Percentiles rank a stretch among this genome's conserved stretches.
Evolutionary conservation across 2,329 filamentous ascomycete species (phyloP).

Genomic region (Anthostomella pinea): DNA sequence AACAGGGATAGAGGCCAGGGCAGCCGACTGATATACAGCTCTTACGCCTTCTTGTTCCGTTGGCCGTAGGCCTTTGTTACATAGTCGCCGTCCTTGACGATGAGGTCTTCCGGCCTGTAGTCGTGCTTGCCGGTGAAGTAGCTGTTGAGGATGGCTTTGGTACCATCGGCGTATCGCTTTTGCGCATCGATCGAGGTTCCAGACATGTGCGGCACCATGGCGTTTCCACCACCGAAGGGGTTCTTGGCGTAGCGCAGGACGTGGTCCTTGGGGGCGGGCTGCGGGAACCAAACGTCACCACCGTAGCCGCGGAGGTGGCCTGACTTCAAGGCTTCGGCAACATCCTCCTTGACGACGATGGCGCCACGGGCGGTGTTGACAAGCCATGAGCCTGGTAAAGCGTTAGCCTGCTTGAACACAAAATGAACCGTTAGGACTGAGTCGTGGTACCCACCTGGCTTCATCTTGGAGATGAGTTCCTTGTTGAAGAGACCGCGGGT

Average conservation of each 20-base stretch:
- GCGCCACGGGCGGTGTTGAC: conserved; percentile 98
- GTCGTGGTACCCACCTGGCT: conserved; percentile 68
- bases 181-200: conserved; percentile 98
- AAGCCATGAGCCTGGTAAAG: conserved; percentile 74
- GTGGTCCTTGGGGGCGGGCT: conserved; percentile 93
- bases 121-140: conserved; percentile 87
- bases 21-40: no score
- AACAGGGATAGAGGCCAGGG: no score
- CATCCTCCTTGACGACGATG: conserved; percentile 99
- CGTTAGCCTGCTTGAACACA: conserved; percentile 2
- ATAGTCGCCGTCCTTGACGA: conserved; percentile 86
- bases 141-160: conserved; percentile 84
- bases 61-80: conserved; percentile 92
- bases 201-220: conserved; percentile 98
- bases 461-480: conserved; percentile 98
- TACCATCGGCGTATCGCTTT: conserved; percentile 82
- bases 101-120: conserved; percentile 87
- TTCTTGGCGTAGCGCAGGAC: conserved; percentile 88
- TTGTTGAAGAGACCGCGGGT: conserved; percentile 97
- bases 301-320: conserved; percentile 90
- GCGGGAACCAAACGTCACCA: conserved; percentile 94
- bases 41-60: conserved; percentile 54
- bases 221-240: conserved; percentile 94
- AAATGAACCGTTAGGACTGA: conserved; percentile 2
- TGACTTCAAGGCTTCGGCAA: conserved; percentile 85